Conservation (phyloP, 345 rosid species). For the Pistacia vera region DNA sequence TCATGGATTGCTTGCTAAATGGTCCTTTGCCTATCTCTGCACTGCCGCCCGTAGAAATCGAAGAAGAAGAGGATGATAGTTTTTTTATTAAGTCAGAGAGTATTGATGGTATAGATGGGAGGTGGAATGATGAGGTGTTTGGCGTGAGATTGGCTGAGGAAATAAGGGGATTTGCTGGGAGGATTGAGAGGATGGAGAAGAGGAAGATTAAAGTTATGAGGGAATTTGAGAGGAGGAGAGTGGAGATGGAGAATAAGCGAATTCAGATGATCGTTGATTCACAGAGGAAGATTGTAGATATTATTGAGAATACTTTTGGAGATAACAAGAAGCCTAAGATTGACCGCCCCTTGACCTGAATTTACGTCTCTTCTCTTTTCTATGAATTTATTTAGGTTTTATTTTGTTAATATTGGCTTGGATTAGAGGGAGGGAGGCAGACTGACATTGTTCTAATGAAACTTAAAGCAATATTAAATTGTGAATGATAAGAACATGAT, state of each 20-base stretch:
- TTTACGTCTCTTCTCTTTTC: not conserved
- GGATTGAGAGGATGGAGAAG: slow-evolving; percentile 58
- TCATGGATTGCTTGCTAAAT: slow-evolving; percentile 70
- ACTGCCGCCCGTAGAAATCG: slow-evolving; percentile 41
- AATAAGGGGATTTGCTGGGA: slow-evolving; percentile 61
- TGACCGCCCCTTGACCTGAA: not conserved
- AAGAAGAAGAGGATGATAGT: slow-evolving; percentile 41
- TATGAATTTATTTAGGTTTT: too few species aligned
- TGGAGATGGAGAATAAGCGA: slow-evolving; percentile 72
- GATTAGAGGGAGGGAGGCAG: too few species aligned
- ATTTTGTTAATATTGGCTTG: too few species aligned
- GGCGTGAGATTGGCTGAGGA: slow-evolving; percentile 52
- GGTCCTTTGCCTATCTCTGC: slow-evolving; percentile 66
- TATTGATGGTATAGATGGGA: slow-evolving; percentile 57
- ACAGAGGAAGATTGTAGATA: slow-evolving; percentile 55
- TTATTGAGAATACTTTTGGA: slow-evolving; percentile 40
- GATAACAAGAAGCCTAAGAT: not conserved
- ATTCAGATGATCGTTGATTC: slow-evolving; percentile 55
- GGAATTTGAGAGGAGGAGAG: slow-evolving; percentile 57
- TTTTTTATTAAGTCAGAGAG: slow-evolving; percentile 54
- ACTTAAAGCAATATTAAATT: too few species aligned
- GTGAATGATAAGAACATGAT: too few species aligned
- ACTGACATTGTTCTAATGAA: too few species aligned
- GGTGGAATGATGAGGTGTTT: slow-evolving; percentile 37
- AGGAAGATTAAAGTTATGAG: slow-evolving; percentile 67